A percentile compares a stretch with the other conserved stretches of the same genome.
Conservation (phyloP, 148 eudicot species). For the Nepenthes mirabilis region DNA sequence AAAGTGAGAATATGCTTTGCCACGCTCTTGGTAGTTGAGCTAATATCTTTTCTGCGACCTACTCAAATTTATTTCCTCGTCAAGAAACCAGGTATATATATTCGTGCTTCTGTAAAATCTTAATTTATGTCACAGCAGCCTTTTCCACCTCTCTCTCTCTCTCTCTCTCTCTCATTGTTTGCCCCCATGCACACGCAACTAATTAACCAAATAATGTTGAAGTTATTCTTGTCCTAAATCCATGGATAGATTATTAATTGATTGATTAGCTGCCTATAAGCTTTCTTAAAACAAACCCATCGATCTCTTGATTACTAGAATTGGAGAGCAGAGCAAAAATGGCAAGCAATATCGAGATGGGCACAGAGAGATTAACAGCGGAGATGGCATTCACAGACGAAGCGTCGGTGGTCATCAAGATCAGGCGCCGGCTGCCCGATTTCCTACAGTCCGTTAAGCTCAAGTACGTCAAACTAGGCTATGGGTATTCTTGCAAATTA, state of each 20-base stretch:
- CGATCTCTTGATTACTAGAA: neutral
- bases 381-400: slow-evolving; percentile 66
- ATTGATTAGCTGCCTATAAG: neutral
- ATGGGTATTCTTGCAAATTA: slow-evolving; percentile 33
- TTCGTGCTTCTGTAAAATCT: too few species aligned
- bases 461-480: slow-evolving; percentile 64
- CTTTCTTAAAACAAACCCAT: neutral
- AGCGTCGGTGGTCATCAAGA: slow-evolving; percentile 49
- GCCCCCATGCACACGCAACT: too few species aligned
- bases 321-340: slow-evolving; percentile 2
- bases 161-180: too few species aligned
- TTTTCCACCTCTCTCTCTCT: too few species aligned
- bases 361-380: slow-evolving; percentile 63
- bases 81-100: too few species aligned
- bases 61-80: too few species aligned
- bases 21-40: too few species aligned
- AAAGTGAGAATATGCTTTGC: too few species aligned
- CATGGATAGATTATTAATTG: neutral
- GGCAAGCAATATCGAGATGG: slow-evolving; percentile 40
- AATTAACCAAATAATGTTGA: too few species aligned
- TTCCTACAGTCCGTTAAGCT: slow-evolving; percentile 64
- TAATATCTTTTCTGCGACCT: too few species aligned
- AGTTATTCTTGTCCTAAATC: too few species aligned
- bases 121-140: too few species aligned
- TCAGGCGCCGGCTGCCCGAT: slow-evolving; percentile 53